Base-by-base conservation (phyloP, 1,139 yeast genomes). In the Yamadazyma oceani region DNA sequence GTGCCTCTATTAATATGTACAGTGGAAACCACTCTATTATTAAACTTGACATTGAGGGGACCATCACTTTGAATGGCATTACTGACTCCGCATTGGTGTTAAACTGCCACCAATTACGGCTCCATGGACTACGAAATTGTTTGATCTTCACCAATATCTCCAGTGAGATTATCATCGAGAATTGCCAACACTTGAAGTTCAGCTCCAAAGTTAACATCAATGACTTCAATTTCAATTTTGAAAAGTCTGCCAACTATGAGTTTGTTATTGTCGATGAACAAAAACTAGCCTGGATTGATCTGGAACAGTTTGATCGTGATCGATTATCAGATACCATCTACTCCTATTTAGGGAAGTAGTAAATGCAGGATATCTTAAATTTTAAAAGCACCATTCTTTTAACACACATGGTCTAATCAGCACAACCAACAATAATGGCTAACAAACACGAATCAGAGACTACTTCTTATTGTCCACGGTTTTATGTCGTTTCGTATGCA, bases 91-190 rank as follows among this genome's bases (percentile, higher is more conserved):
- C 55, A 2, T 35, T 71, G 5, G 38, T 58, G 3, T 41, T 64
- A 2, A 35, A 46, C 11, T 62, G 74, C 41, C 77, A 72, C 43
- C 78, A 73, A 44, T 51, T 66, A 31, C 46, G 78, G 22, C 48
- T 73, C 11, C 76, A 70, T 44, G 47, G 60, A 32, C 41, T 62
- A 2, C 28, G 31, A 2, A 41, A 58, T 29, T 53, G 62, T 25
- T 40, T 46, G 2, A 38, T 72, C 0, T 35, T 58, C 2, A 53
- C 52, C 0, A 43, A 51, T 2, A 60, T 59, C 2, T 44, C 45
- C 3, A 61, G 58, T 23, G 49, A 57, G 17, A 48, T 66, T 2
- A 54, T 69, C 3, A 60, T 70, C 12, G 78, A 73, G 42, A 48
- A 58, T 31, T 61, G 74, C 40, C 4, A 36, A 39, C 8, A 40